A percentile compares a stretch with the other conserved stretches of the same genome.
Evolutionary conservation across 2,329 filamentous ascomycete species (phyloP).

Genomic region (Periconia sp.): DNA sequence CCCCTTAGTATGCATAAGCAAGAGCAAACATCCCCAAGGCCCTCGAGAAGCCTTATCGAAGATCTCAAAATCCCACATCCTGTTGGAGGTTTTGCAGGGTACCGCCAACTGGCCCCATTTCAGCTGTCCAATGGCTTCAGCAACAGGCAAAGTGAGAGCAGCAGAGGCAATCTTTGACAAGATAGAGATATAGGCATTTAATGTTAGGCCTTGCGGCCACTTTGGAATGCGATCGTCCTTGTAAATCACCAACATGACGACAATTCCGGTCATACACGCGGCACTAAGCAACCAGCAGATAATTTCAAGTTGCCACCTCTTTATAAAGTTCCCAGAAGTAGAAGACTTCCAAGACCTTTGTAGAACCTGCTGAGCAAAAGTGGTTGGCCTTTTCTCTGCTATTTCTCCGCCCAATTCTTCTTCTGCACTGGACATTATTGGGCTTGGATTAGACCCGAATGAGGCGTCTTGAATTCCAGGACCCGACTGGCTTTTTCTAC

Average conservation of each 20-base stretch:
- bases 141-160: constrained; percentile 25
- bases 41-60: constrained; percentile 15
- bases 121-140: constrained; percentile 33
- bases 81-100: constrained; percentile 11
- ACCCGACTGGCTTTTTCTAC: neutral
- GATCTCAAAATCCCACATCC: constrained; percentile 39
- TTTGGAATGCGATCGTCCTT: neutral
- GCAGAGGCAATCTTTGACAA: constrained; percentile 26
- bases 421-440: constrained; percentile 9
- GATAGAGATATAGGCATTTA: constrained; percentile 8
- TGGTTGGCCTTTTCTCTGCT: constrained; percentile 1
- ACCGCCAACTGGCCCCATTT: constrained; percentile 30
- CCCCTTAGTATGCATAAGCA: constrained; percentile 16
- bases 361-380: constrained; percentile 22
- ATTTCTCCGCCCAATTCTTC: constrained; percentile 6
- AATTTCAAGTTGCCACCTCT: constrained; percentile 22
- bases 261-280: constrained; percentile 12
- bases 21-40: constrained; percentile 16
- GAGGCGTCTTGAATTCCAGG: constrained; percentile 12
- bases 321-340: constrained; percentile 11
- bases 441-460: constrained; percentile 10
- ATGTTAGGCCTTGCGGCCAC: constrained; percentile 6
- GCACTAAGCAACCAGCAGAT: constrained; percentile 21
- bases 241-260: constrained; percentile 12
- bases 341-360: constrained; percentile 18